A percentile compares a stretch with the other conserved stretches of the same genome.
phyloP scores from a whole-genome alignment of 495 filamentous ascomycete species.

The Cladorrhinum samala region DNA sequence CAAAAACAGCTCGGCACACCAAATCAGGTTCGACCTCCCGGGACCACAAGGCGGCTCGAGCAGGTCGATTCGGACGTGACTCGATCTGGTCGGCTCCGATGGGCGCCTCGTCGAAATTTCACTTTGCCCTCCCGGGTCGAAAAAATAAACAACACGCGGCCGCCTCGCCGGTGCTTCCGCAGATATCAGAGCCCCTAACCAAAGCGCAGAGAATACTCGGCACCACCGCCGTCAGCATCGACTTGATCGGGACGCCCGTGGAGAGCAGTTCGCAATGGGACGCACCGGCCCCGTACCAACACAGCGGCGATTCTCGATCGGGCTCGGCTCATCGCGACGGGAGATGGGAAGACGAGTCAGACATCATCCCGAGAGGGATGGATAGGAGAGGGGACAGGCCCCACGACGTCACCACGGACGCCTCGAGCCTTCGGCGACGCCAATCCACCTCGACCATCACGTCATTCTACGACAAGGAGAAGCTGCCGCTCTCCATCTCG shows the following conservation, averaged over 20 bases:
- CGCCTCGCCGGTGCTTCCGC: background rate
- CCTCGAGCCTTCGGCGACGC: constrained; percentile 35
- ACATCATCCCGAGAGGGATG: constrained; percentile 32
- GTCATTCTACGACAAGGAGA: constrained; percentile 47
- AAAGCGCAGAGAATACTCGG: constrained; percentile 45
- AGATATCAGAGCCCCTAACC: constrained; percentile 23
- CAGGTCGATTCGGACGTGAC: no score
- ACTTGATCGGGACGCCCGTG: constrained; percentile 18
- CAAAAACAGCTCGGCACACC: constrained; percentile 5
- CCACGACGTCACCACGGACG: constrained; percentile 28
- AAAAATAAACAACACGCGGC: constrained; percentile 27
- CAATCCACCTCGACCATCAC: constrained; percentile 46
- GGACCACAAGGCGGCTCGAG: no score
- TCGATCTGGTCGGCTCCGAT: no score
- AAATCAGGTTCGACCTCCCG: no score
- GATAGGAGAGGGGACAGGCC: constrained; percentile 15
- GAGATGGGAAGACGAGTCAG: constrained; percentile 45
- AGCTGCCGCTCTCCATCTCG: constrained; percentile 46
- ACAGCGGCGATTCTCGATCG: constrained; percentile 11
- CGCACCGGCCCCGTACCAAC: constrained; percentile 40
- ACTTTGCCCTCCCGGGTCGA: constrained; percentile 47
- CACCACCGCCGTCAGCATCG: constrained; percentile 27
- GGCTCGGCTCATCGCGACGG: constrained; percentile 10
- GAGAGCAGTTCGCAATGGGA: constrained; percentile 35
- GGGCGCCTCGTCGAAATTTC: constrained; percentile 48